Evolutionary conservation across 2,329 filamentous ascomycete species (phyloP).

Genomic region (Neonectria neomacrospora): DNA sequence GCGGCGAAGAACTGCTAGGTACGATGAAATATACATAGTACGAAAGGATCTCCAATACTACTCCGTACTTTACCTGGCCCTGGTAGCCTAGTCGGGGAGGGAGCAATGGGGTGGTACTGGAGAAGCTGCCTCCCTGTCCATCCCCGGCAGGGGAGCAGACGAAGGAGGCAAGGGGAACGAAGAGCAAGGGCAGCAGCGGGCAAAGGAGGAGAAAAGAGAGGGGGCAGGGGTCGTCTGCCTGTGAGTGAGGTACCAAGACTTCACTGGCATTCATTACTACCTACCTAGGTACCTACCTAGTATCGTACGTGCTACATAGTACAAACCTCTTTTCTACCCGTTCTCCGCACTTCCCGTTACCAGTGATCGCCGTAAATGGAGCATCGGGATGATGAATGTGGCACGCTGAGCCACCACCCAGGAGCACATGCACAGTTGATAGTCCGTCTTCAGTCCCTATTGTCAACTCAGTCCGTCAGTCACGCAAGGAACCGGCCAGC

Average conservation of each 20-base stretch:
- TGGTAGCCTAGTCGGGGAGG: neutral
- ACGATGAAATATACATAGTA: slow-evolving; percentile 14
- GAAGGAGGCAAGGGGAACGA: neutral
- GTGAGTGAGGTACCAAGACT: neutral
- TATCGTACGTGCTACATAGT: neutral
- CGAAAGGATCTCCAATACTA: slow-evolving; percentile 37
- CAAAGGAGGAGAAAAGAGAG: neutral
- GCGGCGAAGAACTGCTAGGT: slow-evolving; percentile 4
- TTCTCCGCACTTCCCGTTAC: slow-evolving; percentile 1
- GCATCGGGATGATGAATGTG: slow-evolving; percentile 17
- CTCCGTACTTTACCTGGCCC: slow-evolving; percentile 28
- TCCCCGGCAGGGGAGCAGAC: neutral
- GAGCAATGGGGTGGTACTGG: neutral
- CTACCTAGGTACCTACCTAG: too few species aligned
- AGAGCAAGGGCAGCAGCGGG: neutral
- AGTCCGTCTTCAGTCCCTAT: neutral
- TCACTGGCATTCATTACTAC: neutral
- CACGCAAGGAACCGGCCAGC: slow-evolving; percentile 23
- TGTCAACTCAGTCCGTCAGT: slow-evolving; percentile 3
- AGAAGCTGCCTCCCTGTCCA: slow-evolving; percentile 12
- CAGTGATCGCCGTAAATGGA: slow-evolving; percentile 9
- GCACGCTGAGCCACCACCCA: slow-evolving; percentile 9
- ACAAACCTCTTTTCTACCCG: neutral
- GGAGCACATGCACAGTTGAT: neutral
- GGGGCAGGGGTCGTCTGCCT: neutral